phyloP scores from a whole-genome alignment of 1,139 yeast species.

The Hyphopichia khmerensis region DNA sequence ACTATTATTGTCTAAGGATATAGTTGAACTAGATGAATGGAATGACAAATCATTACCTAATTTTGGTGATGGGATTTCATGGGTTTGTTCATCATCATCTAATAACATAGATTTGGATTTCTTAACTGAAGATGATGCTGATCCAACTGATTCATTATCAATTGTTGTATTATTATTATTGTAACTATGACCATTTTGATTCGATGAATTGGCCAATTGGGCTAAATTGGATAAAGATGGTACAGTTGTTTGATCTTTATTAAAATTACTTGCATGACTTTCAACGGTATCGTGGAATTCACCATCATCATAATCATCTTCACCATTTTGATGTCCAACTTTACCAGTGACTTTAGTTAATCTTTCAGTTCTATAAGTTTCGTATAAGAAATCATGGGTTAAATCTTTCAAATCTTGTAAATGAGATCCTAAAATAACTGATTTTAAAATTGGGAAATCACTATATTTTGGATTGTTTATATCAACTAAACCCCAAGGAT shows the following conservation, averaged over 20 bases:
- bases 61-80: conserved; percentile 26
- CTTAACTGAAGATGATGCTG: conserved; percentile 21
- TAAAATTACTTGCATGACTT: conserved; percentile 9
- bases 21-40: conserved; percentile 31
- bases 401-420: conserved; percentile 89
- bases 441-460: conserved; percentile 80
- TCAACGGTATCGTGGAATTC: conserved; percentile 35
- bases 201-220: conserved; percentile 41
- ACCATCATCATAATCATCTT: conserved; percentile 24
- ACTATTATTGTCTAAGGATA: conserved; percentile 22
- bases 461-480: conserved; percentile 78
- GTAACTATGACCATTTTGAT: conserved; percentile 8
- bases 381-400: conserved; percentile 90
- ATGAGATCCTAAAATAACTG: conserved; percentile 87
- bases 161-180: conserved; percentile 9
- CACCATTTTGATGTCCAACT: conserved; percentile 30
- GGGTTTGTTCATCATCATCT: conserved; percentile 16
- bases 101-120: conserved; percentile 35
- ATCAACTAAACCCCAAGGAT: conserved; percentile 94
- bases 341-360: conserved; percentile 56
- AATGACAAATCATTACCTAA: conserved; percentile 29
- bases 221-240: conserved; percentile 69
- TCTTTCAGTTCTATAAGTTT: conserved; percentile 88
- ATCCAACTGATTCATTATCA: conserved; percentile 22
- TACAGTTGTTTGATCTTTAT: conserved; percentile 26